Conservation (phyloP, 1,139 yeast species). For the Zygosaccharomyces pseudobailii region DNA sequence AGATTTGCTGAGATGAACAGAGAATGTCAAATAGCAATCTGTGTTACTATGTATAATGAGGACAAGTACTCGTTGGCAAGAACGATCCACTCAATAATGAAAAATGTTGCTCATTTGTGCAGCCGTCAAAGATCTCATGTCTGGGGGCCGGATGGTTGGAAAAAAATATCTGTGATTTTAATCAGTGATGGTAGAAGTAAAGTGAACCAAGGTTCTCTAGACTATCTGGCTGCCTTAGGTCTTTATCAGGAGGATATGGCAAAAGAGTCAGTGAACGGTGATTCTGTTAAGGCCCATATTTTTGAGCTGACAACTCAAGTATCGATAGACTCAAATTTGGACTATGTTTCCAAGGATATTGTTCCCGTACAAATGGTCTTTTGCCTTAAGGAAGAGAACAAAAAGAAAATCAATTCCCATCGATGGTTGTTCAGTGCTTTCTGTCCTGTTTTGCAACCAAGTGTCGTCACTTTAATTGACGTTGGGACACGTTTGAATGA, state of each 20-base stretch:
- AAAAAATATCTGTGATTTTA: conserved; percentile 83
- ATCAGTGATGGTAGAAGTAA: conserved; percentile 93
- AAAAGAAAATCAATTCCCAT: conserved; percentile 89
- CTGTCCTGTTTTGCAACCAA: conserved; percentile 86
- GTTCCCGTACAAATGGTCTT: conserved; percentile 91
- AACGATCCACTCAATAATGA: conserved; percentile 90
- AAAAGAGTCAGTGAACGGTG: conserved; percentile 84
- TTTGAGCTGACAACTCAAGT: conserved; percentile 93
- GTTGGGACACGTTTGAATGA: conserved; percentile 90
- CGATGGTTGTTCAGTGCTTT: conserved; percentile 93
- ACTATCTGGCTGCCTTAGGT: conserved; percentile 86
- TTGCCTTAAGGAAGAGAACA: conserved; percentile 83
- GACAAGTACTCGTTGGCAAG: conserved; percentile 83
- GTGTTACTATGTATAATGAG: conserved; percentile 96
- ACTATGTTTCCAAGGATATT: conserved; percentile 74
- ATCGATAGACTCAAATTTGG: conserved; percentile 75
- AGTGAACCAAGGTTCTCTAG: conserved; percentile 74
- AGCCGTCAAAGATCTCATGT: conserved; percentile 72
- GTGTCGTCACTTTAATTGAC: conserved; percentile 77
- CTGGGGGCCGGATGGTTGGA: conserved; percentile 97
- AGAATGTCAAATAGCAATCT: conserved; percentile 83
- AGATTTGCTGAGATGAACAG: conserved; percentile 80
- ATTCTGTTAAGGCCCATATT: conserved; percentile 84
- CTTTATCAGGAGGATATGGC: conserved; percentile 96
- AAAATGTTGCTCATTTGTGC: conserved; percentile 81